Conservation (phyloP, 2,329 filamentous ascomycete genomes). For the Penicillium frequentans region DNA sequence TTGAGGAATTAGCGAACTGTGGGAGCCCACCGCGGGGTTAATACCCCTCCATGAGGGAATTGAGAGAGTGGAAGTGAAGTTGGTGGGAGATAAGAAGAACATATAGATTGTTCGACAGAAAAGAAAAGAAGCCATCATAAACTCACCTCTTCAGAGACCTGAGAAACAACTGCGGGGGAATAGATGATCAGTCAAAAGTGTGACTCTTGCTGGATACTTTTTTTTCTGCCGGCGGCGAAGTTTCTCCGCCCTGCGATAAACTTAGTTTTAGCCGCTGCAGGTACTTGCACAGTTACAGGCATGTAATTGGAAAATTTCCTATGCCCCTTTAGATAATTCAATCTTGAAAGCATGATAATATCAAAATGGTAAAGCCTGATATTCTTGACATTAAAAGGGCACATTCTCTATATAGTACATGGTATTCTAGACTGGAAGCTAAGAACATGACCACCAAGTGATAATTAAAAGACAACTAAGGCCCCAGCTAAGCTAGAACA, state of each 20-base stretch:
- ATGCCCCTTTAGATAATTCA: background rate
- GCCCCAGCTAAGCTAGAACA: no score
- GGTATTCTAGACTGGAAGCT: no score
- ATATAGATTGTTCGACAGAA: background rate
- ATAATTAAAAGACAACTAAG: no score
- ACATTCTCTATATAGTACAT: no score
- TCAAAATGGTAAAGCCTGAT: background rate
- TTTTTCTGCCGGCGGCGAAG: slow-evolving; percentile 26
- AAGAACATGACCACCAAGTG: no score
- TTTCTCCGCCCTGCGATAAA: slow-evolving; percentile 21
- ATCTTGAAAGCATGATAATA: background rate
- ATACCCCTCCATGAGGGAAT: slow-evolving; percentile 1
- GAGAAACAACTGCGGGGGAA: slow-evolving; percentile 21
- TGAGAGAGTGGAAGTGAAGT: background rate
- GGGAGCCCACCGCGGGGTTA: slow-evolving; percentile 24
- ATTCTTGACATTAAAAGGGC: no score
- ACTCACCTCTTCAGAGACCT: slow-evolving; percentile 25
- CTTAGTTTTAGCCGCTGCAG: slow-evolving; percentile 2
- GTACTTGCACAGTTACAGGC: background rate
- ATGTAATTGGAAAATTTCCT: background rate
- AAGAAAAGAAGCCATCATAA: background rate
- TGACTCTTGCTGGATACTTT: slow-evolving; percentile 16
- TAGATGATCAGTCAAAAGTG: slow-evolving; percentile 9
- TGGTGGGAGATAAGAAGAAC: background rate
- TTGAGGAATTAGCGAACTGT: slow-evolving; percentile 14